Evolutionary conservation across 179 eudicot species (phyloP).

Genomic region (Gypsophila paniculata): DNA sequence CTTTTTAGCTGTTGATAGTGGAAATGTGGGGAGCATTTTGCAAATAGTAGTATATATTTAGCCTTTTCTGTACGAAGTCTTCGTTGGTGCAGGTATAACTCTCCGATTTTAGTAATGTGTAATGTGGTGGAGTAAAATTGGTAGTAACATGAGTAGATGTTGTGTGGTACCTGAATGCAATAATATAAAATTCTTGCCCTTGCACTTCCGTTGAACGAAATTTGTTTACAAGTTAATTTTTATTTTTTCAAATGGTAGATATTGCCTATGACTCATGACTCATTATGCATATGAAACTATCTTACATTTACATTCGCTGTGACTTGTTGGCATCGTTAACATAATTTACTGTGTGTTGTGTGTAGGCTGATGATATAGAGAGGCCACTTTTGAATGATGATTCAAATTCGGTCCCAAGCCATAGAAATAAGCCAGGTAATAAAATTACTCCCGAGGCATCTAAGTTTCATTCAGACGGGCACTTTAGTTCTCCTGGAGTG

Average conservation of each 20-base stretch:
- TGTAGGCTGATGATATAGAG: conserved; percentile 82
- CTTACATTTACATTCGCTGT: background rate
- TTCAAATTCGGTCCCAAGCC: conserved; percentile 32
- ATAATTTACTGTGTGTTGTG: conserved; percentile 19
- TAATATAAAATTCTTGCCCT: too few relatives aligned
- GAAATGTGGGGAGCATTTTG: background rate
- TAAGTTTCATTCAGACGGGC: conserved; percentile 37
- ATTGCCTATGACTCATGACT: too few relatives aligned
- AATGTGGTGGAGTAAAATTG: too few relatives aligned
- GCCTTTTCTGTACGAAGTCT: background rate
- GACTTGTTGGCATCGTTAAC: conserved; percentile 1
- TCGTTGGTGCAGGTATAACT: too few relatives aligned
- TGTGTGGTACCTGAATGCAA: too few relatives aligned
- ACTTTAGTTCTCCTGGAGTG: conserved; percentile 35
- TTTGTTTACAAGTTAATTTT: too few relatives aligned
- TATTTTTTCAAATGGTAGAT: too few relatives aligned
- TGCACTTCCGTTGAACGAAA: too few relatives aligned
- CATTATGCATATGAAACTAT: background rate
- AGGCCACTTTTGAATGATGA: conserved; percentile 76
- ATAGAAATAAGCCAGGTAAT: conserved; percentile 37
- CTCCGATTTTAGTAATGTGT: too few relatives aligned
- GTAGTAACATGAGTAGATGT: too few relatives aligned
- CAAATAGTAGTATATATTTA: background rate
- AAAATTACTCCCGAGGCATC: conserved; percentile 32
- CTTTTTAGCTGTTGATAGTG: background rate